Evolutionary conservation across 805 yeast genomes (phyloP), one percentile per base, ranked within the genome.

Genomic region (Myxozyma monticola): DNA sequence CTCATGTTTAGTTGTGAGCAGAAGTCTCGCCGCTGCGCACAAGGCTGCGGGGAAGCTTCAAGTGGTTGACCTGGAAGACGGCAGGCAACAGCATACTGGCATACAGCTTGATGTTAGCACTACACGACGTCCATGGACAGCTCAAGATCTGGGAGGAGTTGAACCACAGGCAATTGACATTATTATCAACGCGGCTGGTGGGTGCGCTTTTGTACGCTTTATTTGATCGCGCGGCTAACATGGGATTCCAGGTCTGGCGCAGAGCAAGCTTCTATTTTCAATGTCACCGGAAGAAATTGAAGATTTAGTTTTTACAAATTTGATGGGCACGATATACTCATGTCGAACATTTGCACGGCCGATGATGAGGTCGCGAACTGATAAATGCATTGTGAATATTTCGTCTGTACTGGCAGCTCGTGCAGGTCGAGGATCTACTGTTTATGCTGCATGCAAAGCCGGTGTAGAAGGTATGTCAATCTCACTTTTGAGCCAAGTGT

Each of bases 171-270:
- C 44, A 0, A 65, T 71, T 4, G 71, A 76, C 26, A 72, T 80
- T 1, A 68, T 84, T 15, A 71, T 84, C 20, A 84, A 84, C 59
- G 53, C 66, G 25, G 75, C 74, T 68, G 89, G 56, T 43, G n/a
- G 15, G 41, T 37, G n/a, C n/a, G n/a, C 18, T 38, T 33, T n/a
- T 38, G 8, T 20, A 24, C 22, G 42, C 37, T 26, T 31, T 22
- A 10, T 45, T 20, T 20, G 25, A 9, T 18, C n/a, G 5, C 41
- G 10, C n/a, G n/a, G n/a, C n/a, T n/a, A n/a, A n/a, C n/a, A n/a
- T n/a, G n/a, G n/a, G n/a, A n/a, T n/a, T n/a, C n/a, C n/a, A 69
- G 90, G 96, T 0, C 60, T 80, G 1, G 71, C 88, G 3, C 88
- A 82, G 57, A 70, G 75, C 25, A 68, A 75, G 1, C 68, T 87